Conservation (phyloP, 345 rosid species). For the Pelargonium nanum region DNA sequence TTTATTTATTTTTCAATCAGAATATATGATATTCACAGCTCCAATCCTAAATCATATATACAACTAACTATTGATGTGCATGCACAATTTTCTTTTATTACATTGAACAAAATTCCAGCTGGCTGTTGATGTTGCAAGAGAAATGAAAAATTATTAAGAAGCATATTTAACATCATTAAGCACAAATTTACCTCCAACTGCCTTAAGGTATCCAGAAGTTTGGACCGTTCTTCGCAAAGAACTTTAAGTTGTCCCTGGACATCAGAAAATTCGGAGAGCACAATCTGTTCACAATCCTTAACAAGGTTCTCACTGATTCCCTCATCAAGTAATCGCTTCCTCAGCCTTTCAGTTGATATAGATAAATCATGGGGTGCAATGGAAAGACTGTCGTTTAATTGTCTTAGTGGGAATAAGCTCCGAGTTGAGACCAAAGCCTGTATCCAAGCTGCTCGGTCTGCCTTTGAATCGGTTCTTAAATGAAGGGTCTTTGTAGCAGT, state of each 20-base stretch:
- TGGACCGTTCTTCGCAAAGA: conserved; percentile 67
- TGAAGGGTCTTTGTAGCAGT: conserved; percentile 98
- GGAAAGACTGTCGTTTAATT: conserved; percentile 50
- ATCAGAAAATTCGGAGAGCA: conserved; percentile 78
- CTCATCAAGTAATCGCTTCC: conserved; percentile 49
- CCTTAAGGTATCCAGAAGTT: conserved; percentile 68
- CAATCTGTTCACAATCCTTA: conserved; percentile 79
- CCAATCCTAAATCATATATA: background rate
- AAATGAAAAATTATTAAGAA: too few relatives aligned
- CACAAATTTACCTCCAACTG: conserved; percentile 73
- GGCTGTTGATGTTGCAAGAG: background rate
- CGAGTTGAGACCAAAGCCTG: conserved; percentile 74
- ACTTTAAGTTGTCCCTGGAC: conserved; percentile 57
- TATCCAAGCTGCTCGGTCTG: conserved; percentile 82
- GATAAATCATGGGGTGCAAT: conserved; percentile 48
- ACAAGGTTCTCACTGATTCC: conserved; percentile 62
- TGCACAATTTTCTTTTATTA: background rate
- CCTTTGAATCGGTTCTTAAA: conserved; percentile 69
- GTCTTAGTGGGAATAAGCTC: conserved; percentile 51
- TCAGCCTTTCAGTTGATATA: conserved; percentile 71
- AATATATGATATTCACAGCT: too few relatives aligned
- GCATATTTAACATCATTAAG: too few relatives aligned
- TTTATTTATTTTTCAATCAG: too few relatives aligned
- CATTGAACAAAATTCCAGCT: background rate
- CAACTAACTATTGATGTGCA: background rate